Base-by-base conservation (phyloP, 164 flowering plant species). In the Stephania cephalantha region DNA sequence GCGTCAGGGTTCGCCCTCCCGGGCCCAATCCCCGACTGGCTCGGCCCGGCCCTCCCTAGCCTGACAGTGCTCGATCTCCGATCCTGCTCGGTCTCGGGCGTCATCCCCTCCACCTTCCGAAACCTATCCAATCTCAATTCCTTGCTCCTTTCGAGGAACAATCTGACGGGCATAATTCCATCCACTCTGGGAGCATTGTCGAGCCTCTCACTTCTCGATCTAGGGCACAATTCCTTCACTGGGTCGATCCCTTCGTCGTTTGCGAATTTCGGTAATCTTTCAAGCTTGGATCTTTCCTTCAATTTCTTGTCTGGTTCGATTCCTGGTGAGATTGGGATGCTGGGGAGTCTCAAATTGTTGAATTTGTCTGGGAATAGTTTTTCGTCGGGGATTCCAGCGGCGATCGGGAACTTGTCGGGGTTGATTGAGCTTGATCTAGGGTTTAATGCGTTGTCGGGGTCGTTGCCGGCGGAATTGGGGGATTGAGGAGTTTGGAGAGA, bases 1-100 rank as follows among this genome's bases (percentile, higher is more conserved):
- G 84, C 97, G 7, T 85, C 98, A 9, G 80, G 86, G 6, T 89
- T 93, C 76, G 44, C 68, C 9, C 90, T 93, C 11, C 90, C 90
- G 6, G 97, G 98, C 15, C 30, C 83, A 0, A 90, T 93, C 75
- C 98, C 98, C 1, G 83, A 81, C 30, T 91, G 89, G 94, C 86
- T 93, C 44, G 95, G 95, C 4, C 73, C 61, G 10, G 52, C 77
- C 3, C 79, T 88, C 7, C 29, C 10, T 2, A 71, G 83, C 0
- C 85, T 93, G n/a, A 80, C 81, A 70, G 85, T 89, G 74, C 87
- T 93, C 67, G 98, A 93, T 85, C 91, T 93, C 53, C 73, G 89
- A 67, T 89, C 84, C 48, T 67, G 88, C 74, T 80, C 85, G 9
- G 48, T 92, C 7, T n/a, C 20, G 1, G 95, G 94, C 25, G 8